Percentiles rank a stretch among this genome's conserved stretches.
These are phyloP conservation scores for Pyricularia sp. DNA, from an alignment of 2,329 filamentous ascomycete species.

Conservation along the genomic window DNA sequence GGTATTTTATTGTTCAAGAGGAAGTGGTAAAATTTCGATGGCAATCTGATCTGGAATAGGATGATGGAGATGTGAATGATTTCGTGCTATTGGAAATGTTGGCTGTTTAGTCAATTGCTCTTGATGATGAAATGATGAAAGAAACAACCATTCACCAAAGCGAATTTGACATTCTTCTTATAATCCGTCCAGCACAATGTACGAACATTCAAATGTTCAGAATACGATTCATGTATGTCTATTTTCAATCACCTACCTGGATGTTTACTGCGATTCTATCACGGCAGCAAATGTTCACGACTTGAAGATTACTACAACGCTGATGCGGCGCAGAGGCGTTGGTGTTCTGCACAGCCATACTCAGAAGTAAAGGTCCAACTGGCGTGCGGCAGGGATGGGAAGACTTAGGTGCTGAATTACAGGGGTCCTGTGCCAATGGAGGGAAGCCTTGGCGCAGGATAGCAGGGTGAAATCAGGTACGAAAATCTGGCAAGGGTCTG, in stretches of 20 bases:
- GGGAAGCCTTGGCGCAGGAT: background rate
- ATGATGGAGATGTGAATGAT: background rate
- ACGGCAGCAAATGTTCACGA: background rate
- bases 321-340: background rate
- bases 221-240: background rate
- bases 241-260: background rate
- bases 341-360: background rate
- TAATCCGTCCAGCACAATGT: background rate
- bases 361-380: no score
- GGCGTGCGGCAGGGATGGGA: background rate
- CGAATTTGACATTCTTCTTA: background rate
- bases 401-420: background rate
- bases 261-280: background rate
- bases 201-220: background rate
- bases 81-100: background rate
- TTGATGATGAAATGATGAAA: background rate
- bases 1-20: background rate
- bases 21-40: background rate
- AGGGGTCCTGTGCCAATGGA: background rate
- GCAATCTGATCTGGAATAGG: background rate
- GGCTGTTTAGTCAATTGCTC: background rate
- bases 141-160: background rate
- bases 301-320: background rate
- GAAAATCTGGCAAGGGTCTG: background rate
- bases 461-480: background rate